phyloP scores from a whole-genome alignment of 2,329 filamentous ascomycete species.

The Colletotrichum lindemuthianum region DNA sequence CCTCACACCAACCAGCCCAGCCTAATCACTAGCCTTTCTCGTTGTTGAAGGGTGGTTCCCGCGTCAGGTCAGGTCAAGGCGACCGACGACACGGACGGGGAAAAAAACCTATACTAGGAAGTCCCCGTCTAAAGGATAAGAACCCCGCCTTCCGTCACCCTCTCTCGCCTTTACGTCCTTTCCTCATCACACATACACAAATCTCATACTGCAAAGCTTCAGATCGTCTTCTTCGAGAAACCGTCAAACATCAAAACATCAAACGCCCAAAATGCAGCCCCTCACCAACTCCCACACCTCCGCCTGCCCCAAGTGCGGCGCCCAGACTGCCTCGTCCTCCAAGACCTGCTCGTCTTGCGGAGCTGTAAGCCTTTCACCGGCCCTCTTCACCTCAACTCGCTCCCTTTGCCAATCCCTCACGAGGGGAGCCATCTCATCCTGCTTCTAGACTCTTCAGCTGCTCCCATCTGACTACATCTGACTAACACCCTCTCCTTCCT shows the following conservation, averaged over 20 bases:
- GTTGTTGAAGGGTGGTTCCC: too few species aligned
- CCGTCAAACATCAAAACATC: neutral
- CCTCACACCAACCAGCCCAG: too few species aligned
- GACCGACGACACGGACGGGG: too few species aligned
- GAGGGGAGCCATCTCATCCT: neutral
- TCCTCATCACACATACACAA: conserved; percentile 9
- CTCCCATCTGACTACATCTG: neutral
- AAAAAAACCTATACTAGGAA: too few species aligned
- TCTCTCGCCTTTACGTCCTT: neutral
- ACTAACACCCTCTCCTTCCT: conserved; percentile 10
- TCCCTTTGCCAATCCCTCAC: neutral
- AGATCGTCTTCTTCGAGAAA: neutral
- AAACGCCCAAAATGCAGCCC: conserved; percentile 38
- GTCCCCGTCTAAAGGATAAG: neutral
- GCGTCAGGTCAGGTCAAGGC: too few species aligned
- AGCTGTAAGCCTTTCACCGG: conserved; percentile 56
- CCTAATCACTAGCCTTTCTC: too few species aligned
- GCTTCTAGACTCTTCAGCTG: neutral
- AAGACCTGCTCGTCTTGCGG: conserved; percentile 68
- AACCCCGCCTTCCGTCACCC: conserved; percentile 16
- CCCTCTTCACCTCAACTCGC: conserved; percentile 8
- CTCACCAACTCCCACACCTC: conserved; percentile 49
- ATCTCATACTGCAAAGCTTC: neutral
- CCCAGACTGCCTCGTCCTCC: conserved; percentile 52
- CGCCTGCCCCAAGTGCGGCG: conserved; percentile 67